These are phyloP conservation scores for Paraconiothyrium sp. DNA, from an alignment of 2,329 filamentous ascomycete genomes.

Conservation along the genomic window DNA sequence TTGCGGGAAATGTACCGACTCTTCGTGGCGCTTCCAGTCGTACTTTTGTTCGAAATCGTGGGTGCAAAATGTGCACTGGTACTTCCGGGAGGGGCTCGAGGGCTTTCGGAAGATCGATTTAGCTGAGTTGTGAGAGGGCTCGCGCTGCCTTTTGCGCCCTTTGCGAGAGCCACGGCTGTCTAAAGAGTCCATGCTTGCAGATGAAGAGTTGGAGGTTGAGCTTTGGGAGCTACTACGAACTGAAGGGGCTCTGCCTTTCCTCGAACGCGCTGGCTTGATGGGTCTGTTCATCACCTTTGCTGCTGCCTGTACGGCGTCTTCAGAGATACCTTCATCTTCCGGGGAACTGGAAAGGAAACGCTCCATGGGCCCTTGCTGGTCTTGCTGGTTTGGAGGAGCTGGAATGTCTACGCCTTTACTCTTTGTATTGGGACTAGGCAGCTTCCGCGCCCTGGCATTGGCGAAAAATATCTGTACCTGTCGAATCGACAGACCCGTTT, in stretches of 20 bases:
- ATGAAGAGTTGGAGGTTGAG: constrained; percentile 30
- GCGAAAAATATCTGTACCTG: constrained; percentile 37
- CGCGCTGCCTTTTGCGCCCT: constrained; percentile 35
- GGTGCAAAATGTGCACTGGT: constrained; percentile 63
- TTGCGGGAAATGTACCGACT: constrained; percentile 70
- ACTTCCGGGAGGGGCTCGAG: constrained; percentile 44
- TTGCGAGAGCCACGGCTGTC: constrained; percentile 29
- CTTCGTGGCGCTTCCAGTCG: constrained; percentile 69
- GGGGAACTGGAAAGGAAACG: constrained; percentile 36
- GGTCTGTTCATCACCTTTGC: constrained; percentile 16
- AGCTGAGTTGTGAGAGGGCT: constrained; percentile 13
- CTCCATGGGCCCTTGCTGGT: constrained; percentile 27
- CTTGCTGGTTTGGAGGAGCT: constrained; percentile 8
- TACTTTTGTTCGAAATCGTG: constrained; percentile 62
- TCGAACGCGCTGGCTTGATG: constrained; percentile 10
- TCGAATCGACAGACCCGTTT: constrained; percentile 27
- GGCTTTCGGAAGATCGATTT: constrained; percentile 27
- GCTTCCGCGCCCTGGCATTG: constrained; percentile 33
- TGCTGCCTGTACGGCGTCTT: constrained; percentile 25
- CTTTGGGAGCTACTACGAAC: constrained; percentile 25
- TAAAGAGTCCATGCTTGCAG: constrained; percentile 30
- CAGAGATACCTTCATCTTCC: constrained; percentile 32
- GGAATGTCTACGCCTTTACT: constrained; percentile 2
- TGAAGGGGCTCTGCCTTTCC: constrained; percentile 17
- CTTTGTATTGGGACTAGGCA: constrained; percentile 15